These are phyloP conservation scores for Postia placenta DNA, from an alignment of 768 basidiomycete species.

Conservation along the genomic window DNA sequence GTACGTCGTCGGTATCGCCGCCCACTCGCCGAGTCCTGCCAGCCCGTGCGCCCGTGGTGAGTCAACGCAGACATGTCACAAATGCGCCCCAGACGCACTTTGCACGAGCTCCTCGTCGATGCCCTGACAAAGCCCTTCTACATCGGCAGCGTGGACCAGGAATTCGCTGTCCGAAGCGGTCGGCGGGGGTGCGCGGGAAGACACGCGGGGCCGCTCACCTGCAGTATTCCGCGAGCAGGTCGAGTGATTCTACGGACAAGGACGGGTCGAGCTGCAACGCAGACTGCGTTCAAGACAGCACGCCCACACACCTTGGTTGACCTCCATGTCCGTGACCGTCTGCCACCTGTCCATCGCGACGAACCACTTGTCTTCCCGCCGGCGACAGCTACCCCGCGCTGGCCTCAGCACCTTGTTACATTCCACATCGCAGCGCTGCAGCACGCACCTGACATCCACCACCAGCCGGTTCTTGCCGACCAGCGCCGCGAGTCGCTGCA, in stretches of 20 bases:
- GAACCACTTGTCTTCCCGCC: conserved; percentile 71
- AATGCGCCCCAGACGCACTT: conserved; percentile 44
- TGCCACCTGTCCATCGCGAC: conserved; percentile 99
- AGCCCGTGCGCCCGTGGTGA: conserved; percentile 8
- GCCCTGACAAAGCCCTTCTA: conserved; percentile 94
- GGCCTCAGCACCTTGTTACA: neutral
- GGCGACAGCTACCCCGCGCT: conserved; percentile 64
- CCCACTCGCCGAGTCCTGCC: conserved; percentile 87
- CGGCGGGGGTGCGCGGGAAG: conserved; percentile 3
- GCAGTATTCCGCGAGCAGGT: conserved; percentile 73
- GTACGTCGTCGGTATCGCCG: conserved; percentile 87
- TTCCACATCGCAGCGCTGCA: neutral
- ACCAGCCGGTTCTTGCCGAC: conserved; percentile 87
- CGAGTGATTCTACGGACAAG: conserved; percentile 30
- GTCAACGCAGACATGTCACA: conserved; percentile 5
- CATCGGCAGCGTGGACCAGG: conserved; percentile 95
- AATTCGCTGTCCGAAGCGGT: conserved; percentile 57
- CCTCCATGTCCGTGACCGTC: conserved; percentile 89
- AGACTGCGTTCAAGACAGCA: neutral
- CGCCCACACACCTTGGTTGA: conserved; percentile 57
- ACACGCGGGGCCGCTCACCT: conserved; percentile 39
- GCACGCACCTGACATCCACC: conserved; percentile 82
- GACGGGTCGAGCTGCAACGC: neutral
- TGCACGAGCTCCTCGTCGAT: conserved; percentile 86
- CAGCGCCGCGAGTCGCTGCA: conserved; percentile 50